Percentiles rank a stretch among this genome's conserved stretches.
phyloP scores from a whole-genome alignment of 2,329 filamentous ascomycete genomes.

The Alternaria conjuncta region DNA sequence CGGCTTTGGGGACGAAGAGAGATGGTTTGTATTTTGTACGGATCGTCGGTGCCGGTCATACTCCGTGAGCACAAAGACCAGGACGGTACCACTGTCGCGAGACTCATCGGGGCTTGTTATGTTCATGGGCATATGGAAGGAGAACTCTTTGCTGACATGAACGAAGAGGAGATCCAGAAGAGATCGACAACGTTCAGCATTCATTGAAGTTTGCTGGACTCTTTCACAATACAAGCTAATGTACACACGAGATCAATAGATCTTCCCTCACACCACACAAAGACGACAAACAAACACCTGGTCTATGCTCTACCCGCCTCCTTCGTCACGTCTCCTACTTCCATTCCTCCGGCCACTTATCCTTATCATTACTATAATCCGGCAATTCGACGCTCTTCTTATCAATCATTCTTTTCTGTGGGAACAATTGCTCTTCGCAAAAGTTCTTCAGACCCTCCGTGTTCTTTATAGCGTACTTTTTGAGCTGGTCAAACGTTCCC shows the following conservation, averaged over 20 bases:
- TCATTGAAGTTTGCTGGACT: not conserved
- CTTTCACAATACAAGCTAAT: no score
- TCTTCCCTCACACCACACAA: no score
- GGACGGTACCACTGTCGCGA: no score
- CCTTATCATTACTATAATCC: not conserved
- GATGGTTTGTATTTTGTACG: no score
- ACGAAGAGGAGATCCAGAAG: not conserved
- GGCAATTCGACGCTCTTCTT: not conserved
- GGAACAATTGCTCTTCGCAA: no score
- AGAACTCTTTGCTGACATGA: not conserved
- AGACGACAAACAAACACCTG: no score
- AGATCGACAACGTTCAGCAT: not conserved
- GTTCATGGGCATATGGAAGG: not conserved
- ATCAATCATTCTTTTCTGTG: not conserved
- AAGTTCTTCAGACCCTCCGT: not conserved
- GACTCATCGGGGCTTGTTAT: not conserved
- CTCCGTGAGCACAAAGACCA: no score
- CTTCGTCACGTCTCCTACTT: not conserved
- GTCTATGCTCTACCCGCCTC: no score
- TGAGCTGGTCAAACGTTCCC: not conserved
- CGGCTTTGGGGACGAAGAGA: no score
- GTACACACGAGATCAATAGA: no score
- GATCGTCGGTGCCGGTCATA: no score
- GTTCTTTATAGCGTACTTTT: not conserved
- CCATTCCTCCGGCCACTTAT: not conserved